Base-by-base conservation (phyloP, 73 alveolate genomes). In the Halteria grandinella region DNA sequence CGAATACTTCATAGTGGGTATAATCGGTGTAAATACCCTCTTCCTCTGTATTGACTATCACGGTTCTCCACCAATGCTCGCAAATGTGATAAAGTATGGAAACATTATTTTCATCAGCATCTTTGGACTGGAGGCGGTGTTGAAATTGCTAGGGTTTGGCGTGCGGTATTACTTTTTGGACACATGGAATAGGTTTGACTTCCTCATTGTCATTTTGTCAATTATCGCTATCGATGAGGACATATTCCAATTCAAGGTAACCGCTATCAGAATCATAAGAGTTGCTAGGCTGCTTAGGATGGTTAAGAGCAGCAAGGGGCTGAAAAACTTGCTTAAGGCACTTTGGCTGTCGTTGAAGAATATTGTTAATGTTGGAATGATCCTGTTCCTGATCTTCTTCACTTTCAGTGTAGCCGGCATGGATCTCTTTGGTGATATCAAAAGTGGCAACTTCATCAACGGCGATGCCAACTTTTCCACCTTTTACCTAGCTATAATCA, bases 151-250 rank as follows among this genome's bases (percentile, higher is more conserved):
- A 27, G 91, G 70, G 29, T 70, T 37, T 23, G 91, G 91, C 29
- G 15, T 55, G 12, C 59, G 45, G 44, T 86, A 79, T 80, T 59
- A 70, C 66, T 79, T 55, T 21, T 40, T 31, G 15, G 90, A 51
- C 55, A 40, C 70, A 18, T 86, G 94, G 94, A 86, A 86, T 55
- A 74, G 63, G 64, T 86, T 86, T 52, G 94, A 86, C 77, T 78
- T 86, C 79, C 50, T 71, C 34, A 79, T 85, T 27, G 94, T 57
- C 32, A 24, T 70, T 23, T 21, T 57, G 34, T 72, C 87, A 1
- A 29, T 72, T 0, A 39, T 74, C 5, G 71, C 91, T 32, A 18
- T 74, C 17, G 87, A 75, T 43, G 58, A 75, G 49, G 84, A 72
- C 32, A 23, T 78, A 27, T 51, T 86, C 63, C 17, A 48, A 20